These are phyloP conservation scores for Trifolium pratense DNA, from an alignment of 306 rosid species.

Conservation along the genomic window DNA sequence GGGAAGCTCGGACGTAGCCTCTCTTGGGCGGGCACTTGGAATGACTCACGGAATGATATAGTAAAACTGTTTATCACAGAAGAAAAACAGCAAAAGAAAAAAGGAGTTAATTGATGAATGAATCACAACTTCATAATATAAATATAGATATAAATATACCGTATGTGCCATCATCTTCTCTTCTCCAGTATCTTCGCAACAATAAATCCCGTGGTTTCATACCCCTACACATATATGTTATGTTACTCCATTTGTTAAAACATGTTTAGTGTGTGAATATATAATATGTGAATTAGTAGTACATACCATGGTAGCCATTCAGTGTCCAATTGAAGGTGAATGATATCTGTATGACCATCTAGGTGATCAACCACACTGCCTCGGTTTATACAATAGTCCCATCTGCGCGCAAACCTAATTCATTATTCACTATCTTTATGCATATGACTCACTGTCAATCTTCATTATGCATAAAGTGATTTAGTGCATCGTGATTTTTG, in stretches of 20 bases:
- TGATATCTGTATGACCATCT: constrained; percentile 92
- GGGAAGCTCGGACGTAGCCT: constrained; percentile 87
- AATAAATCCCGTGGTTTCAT: constrained; percentile 82
- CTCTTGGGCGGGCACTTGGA: constrained; percentile 65
- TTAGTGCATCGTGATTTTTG: no score
- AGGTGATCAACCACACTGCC: constrained; percentile 83
- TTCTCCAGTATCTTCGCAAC: constrained; percentile 87
- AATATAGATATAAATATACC: constrained; percentile 47
- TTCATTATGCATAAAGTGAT: no score
- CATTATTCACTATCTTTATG: background rate
- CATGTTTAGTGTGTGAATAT: constrained; percentile 26
- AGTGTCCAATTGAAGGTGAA: constrained; percentile 65
- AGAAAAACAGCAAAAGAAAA: constrained; percentile 25
- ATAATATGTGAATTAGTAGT: constrained; percentile 8
- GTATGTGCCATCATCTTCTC: constrained; percentile 96
- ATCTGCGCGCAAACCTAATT: constrained; percentile 64
- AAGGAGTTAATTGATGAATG: constrained; percentile 30
- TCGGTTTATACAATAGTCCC: constrained; percentile 78
- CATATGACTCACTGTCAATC: no score
- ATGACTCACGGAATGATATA: constrained; percentile 81
- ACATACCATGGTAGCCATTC: constrained; percentile 83
- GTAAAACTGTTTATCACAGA: constrained; percentile 59
- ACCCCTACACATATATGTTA: constrained; percentile 58
- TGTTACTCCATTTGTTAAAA: background rate
- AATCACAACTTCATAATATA: background rate